Evolutionary conservation across 2,329 filamentous ascomycete species (phyloP).

Genomic region (Monilinia fructicola): DNA sequence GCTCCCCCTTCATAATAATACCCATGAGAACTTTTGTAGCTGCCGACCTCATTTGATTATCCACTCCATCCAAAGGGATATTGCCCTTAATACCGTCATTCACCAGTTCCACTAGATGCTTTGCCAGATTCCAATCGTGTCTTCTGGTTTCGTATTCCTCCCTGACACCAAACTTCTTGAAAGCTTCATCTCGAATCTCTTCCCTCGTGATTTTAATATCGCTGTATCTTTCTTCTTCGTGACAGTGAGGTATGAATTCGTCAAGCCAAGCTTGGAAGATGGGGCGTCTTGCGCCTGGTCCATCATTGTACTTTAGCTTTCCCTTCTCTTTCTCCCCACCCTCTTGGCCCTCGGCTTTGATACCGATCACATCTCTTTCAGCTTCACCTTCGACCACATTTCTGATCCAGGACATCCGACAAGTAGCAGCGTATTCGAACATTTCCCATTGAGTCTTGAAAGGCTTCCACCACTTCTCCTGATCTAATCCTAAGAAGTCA

Average conservation of each 20-base stretch:
- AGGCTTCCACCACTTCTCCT: slow-evolving; percentile 50
- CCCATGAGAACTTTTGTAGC: slow-evolving; percentile 48
- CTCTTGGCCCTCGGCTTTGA: slow-evolving; percentile 29
- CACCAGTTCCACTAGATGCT: slow-evolving; percentile 48
- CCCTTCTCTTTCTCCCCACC: slow-evolving; percentile 41
- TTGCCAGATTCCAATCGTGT: slow-evolving; percentile 45
- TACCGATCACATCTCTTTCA: slow-evolving; percentile 24
- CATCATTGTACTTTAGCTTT: slow-evolving; percentile 54
- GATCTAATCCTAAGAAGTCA: slow-evolving; percentile 61
- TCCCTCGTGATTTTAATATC: slow-evolving; percentile 42
- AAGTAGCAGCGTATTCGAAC: slow-evolving; percentile 60
- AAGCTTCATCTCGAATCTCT: slow-evolving; percentile 52
- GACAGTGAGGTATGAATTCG: slow-evolving; percentile 59
- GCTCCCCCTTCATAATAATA: slow-evolving; percentile 50
- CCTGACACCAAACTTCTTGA: slow-evolving; percentile 51
- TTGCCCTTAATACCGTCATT: slow-evolving; percentile 47
- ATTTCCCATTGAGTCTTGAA: slow-evolving; percentile 58
- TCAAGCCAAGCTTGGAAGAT: slow-evolving; percentile 62
- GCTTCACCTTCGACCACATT: slow-evolving; percentile 38
- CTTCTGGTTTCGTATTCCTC: slow-evolving; percentile 48
- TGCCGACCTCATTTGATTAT: slow-evolving; percentile 25
- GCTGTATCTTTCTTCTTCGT: slow-evolving; percentile 43
- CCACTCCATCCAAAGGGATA: slow-evolving; percentile 36
- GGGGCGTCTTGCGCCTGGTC: slow-evolving; percentile 53
- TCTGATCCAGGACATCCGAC: slow-evolving; percentile 56